Evolutionary conservation across 1,284 basidiomycete species (phyloP), one percentile per base, ranked within the genome.

Genomic region (Ustilago xerochloae): DNA sequence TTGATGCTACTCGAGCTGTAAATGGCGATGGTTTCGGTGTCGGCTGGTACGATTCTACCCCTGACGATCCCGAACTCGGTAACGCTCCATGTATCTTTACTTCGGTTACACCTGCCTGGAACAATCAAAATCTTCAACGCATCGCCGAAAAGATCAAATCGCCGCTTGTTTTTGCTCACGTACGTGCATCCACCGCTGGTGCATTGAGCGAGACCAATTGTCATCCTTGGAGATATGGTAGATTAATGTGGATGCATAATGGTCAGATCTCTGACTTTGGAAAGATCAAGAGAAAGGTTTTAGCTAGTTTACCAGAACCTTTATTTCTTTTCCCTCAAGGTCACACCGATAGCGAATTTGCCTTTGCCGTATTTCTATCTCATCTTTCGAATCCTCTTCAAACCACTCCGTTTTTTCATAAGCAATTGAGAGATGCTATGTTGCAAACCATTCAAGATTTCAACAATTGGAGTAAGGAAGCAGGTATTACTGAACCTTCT

Each of bases 11-110:
- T 2, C 67, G 77, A 6, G 75, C 81, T n/a, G 80, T 82, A 48
- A 82, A 82, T 55, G 94, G 94, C 24, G 96, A 99, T 84, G 96
- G 96, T 0, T 98, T 98, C 82, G 96, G 96, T 32, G 93, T 99
- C 28, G 94, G 94, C 89, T 86, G 85, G 92, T 89, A 84, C 63
- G 81, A 78, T 58, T 70, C 78, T 32, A 60, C 33, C 3, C 56
- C 52, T 6, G 71, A n/a, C n/a, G n/a, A 76, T 52, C 61, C 68
- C 0, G 77, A 77, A 30, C 57, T 77, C 3, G 79, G 77, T 26
- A 57, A 66, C 1, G 78, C 77, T 18, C 95, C 95, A 9, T 97
- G 96, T 85, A 92, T 98, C 66, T 98, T 97, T 85, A 97, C 94
- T 52, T 93, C 92, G n/a, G 91, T 97, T 18, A 94, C 93, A 5